A percentile compares a stretch with the other conserved stretches of the same genome.
These are phyloP conservation scores for Phaeodactylum tricornutum DNA, from an alignment of 108 stramenopile genomes.

Conservation along the genomic window DNA sequence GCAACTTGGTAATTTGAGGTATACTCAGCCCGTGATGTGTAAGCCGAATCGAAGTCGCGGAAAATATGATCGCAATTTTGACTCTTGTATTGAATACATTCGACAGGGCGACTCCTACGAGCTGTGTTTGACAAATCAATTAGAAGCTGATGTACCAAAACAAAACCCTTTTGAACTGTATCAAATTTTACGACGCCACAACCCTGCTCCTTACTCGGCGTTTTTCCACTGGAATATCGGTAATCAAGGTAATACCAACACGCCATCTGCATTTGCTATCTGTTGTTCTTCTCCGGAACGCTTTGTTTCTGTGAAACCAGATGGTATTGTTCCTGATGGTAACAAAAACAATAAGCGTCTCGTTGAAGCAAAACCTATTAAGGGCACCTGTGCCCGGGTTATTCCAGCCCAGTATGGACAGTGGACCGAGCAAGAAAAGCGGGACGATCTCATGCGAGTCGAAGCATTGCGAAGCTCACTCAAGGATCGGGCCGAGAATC, in stretches of 20 bases:
- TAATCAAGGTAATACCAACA: background rate
- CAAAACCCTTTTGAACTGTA: slow-evolving; percentile 56
- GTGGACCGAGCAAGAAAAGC: slow-evolving; percentile 20
- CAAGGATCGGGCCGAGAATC: slow-evolving; percentile 90
- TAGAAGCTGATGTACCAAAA: slow-evolving; percentile 27
- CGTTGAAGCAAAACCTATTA: slow-evolving; percentile 96
- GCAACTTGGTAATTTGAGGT: too few relatives aligned
- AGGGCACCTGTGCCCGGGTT: slow-evolving; percentile 76
- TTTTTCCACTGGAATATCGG: slow-evolving; percentile 50
- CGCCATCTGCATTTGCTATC: slow-evolving; percentile 43
- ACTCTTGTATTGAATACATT: slow-evolving; percentile 67
- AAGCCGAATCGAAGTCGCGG: slow-evolving; percentile 45
- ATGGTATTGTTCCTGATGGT: background rate
- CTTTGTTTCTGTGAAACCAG: slow-evolving; percentile 78
- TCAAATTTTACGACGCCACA: slow-evolving; percentile 54
- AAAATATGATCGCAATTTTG: slow-evolving; percentile 48
- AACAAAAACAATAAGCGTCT: slow-evolving; percentile 11
- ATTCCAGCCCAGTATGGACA: slow-evolving; percentile 20
- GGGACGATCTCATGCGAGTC: slow-evolving; percentile 43
- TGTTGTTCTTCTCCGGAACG: slow-evolving; percentile 95
- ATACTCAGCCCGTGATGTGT: slow-evolving; percentile 27
- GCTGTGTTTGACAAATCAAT: slow-evolving; percentile 86
- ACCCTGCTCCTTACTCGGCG: slow-evolving; percentile 92
- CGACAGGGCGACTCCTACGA: slow-evolving; percentile 86
- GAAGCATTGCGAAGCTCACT: slow-evolving; percentile 35